A percentile compares a stretch with the other conserved stretches of the same genome.
Evolutionary conservation across 148 eudicot species (phyloP).

Genomic region (Diospyros lotus): DNA sequence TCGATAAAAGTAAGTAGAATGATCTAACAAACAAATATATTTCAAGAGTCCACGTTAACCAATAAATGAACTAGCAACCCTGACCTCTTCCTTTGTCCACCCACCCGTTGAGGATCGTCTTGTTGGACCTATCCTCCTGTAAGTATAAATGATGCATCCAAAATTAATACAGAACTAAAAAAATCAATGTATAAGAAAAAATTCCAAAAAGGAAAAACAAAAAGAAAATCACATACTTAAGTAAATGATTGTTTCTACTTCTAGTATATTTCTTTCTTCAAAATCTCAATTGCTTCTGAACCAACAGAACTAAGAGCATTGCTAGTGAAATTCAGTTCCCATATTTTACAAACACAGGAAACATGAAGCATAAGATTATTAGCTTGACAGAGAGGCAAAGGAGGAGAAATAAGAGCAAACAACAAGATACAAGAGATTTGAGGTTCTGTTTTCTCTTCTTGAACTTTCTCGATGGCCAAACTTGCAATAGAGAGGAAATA

Average conservation of each 20-base stretch:
- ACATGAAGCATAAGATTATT: neutral
- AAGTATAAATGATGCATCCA: neutral
- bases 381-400: no score
- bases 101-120: conserved; percentile 74
- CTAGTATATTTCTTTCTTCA: neutral
- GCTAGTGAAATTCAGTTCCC: neutral
- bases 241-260: no score
- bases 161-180: conserved; percentile 1
- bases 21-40: neutral
- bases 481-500: neutral
- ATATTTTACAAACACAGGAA: neutral
- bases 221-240: no score
- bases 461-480: conserved; percentile 7
- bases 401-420: neutral
- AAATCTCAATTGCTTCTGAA: no score
- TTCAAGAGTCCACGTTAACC: neutral
- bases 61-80: neutral
- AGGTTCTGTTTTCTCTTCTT: neutral
- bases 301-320: neutral
- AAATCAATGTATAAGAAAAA: neutral
- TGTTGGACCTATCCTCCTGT: conserved; percentile 38
- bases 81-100: conserved; percentile 85
- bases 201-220: neutral
- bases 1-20: neutral
- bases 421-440: neutral